Conservation (phyloP, 805 yeast genomes). For the Metschnikowia continentalis region DNA sequence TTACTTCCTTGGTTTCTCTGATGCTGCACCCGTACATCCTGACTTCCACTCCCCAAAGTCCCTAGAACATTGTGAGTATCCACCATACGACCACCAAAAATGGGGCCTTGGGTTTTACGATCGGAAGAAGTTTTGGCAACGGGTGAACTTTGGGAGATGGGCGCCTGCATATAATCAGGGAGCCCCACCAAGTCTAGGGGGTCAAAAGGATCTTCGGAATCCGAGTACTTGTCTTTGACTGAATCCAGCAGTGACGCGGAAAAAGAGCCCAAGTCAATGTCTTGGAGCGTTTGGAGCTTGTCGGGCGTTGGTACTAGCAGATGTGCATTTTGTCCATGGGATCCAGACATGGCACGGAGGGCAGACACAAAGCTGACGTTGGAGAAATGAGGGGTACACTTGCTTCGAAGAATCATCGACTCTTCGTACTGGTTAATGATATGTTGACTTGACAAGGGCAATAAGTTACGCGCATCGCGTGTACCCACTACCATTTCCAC, state of each 20-base stretch:
- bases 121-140: not conserved
- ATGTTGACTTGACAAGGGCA: not conserved
- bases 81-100: no score
- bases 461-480: not conserved
- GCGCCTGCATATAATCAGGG: not conserved
- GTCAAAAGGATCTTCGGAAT: slow-evolving; percentile 18
- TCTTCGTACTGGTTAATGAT: not conserved
- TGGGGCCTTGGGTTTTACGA: not conserved
- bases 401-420: slow-evolving; percentile 8
- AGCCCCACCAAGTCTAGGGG: slow-evolving; percentile 20
- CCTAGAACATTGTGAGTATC: no score
- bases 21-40: no score
- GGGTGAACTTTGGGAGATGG: not conserved
- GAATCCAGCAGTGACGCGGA: slow-evolving; percentile 9
- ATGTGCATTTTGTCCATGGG: not conserved
- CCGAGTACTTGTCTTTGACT: slow-evolving; percentile 4
- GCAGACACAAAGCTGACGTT: not conserved
- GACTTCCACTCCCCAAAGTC: not conserved
- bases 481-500: no score
- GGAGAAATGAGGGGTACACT: not conserved
- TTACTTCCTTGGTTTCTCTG: no score
- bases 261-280: slow-evolving; percentile 19
- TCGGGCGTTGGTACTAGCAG: slow-evolving; percentile 10
- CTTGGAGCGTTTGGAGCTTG: slow-evolving; percentile 9
- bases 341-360: not conserved